These are phyloP conservation scores for Candida pseudofarinosa DNA, from an alignment of 805 yeast species.

Conservation along the genomic window DNA sequence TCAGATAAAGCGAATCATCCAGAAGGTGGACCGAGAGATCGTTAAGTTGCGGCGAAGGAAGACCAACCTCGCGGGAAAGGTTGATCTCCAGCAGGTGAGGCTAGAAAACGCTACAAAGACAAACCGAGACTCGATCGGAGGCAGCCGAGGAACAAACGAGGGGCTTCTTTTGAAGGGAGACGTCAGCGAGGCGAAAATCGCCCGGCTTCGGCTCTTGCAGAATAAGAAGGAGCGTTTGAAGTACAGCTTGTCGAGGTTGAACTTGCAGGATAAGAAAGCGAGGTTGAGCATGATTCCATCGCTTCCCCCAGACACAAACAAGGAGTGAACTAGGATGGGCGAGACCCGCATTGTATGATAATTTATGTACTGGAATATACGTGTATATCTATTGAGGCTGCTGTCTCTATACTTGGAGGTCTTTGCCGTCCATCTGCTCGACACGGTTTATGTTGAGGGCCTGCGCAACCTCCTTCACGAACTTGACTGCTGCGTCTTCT, in stretches of 20 bases:
- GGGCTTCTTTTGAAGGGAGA: constrained; percentile 13
- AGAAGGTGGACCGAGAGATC: constrained; percentile 28
- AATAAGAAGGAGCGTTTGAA: constrained; percentile 43
- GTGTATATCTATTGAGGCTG: neutral
- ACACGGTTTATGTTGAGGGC: constrained; percentile 27
- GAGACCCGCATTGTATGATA: constrained; percentile 47
- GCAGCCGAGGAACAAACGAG: constrained; percentile 7
- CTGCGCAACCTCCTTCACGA: constrained; percentile 35
- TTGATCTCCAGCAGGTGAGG: constrained; percentile 38
- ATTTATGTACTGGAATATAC: constrained; percentile 1
- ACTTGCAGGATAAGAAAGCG: constrained; percentile 16
- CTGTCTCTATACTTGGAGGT: constrained; percentile 10
- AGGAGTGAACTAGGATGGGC: constrained; percentile 77
- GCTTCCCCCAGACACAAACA: constrained; percentile 6
- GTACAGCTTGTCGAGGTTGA: constrained; percentile 28
- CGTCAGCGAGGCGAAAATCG: constrained; percentile 32
- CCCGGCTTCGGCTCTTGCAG: constrained; percentile 34
- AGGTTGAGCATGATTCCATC: constrained; percentile 12
- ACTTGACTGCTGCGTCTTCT: constrained; percentile 28
- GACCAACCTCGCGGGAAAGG: constrained; percentile 29
- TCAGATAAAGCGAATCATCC: constrained; percentile 30
- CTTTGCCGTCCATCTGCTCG: constrained; percentile 34
- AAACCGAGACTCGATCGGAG: constrained; percentile 6
- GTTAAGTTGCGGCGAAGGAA: constrained; percentile 28
- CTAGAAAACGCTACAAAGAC: constrained; percentile 17